Evolutionary conservation across 1,139 yeast species (phyloP).

Genomic region (Hyphopichia burtonii): DNA sequence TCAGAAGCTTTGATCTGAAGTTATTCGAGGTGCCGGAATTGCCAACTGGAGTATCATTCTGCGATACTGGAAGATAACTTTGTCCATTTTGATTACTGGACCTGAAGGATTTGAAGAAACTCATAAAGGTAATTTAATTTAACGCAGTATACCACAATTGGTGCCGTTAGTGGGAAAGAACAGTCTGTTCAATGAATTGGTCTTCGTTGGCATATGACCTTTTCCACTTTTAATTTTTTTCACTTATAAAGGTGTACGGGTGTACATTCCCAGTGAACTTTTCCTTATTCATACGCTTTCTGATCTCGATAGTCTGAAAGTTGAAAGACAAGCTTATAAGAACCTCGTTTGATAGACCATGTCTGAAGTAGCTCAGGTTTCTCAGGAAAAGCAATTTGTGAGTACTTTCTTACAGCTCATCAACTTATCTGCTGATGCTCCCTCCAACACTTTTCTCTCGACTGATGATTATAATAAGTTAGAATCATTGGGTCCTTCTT

Average conservation of each 20-base stretch:
- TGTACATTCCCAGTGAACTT: too few species aligned
- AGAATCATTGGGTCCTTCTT: conserved; percentile 41
- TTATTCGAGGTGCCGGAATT: conserved; percentile 36
- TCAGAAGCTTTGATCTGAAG: conserved; percentile 29
- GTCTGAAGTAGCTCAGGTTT: conserved; percentile 2
- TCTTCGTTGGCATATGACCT: not conserved
- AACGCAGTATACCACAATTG: not conserved
- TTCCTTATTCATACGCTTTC: not conserved
- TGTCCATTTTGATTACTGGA: conserved; percentile 7
- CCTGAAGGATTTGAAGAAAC: conserved; percentile 37
- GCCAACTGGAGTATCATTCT: conserved; percentile 37
- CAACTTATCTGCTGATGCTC: conserved; percentile 23
- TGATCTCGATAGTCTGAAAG: not conserved
- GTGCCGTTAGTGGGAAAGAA: too few species aligned
- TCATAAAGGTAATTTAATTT: too few species aligned
- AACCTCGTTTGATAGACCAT: not conserved
- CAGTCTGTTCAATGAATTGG: too few species aligned
- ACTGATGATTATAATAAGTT: conserved; percentile 32
- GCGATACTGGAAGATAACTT: conserved; percentile 32
- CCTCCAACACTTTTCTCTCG: conserved; percentile 27
- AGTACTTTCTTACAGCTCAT: conserved; percentile 35
- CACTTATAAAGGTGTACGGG: not conserved
- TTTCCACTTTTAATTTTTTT: not conserved
- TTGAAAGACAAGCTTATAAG: not conserved
- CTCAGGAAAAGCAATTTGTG: conserved; percentile 25